These are phyloP conservation scores for Malassezia arunalokei DNA, from an alignment of 1,284 basidiomycete species.

Conservation along the genomic window DNA sequence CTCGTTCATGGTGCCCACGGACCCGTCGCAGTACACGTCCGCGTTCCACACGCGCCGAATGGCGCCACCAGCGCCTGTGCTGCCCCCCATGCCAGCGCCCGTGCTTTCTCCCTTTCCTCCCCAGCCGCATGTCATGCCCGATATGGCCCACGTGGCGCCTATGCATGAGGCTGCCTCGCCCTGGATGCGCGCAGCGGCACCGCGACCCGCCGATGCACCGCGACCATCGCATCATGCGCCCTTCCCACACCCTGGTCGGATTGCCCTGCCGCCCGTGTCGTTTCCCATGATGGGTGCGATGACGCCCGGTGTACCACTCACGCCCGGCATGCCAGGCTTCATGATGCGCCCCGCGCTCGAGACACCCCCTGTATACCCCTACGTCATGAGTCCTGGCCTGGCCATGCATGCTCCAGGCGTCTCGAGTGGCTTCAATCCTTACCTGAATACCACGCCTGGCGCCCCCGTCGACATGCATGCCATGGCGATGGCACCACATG, in stretches of 20 bases:
- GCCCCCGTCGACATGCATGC: constrained; percentile 14
- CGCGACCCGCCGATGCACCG: not conserved
- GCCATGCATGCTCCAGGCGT: constrained; percentile 2
- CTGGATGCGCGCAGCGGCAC: not conserved
- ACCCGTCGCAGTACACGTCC: constrained; percentile 42
- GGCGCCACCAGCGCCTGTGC: not conserved
- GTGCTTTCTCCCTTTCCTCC: not conserved
- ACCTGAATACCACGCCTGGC: constrained; percentile 25
- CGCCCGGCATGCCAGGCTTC: constrained; percentile 48
- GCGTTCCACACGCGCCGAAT: constrained; percentile 18
- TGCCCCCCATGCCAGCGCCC: not conserved
- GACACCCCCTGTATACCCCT: constrained; percentile 47
- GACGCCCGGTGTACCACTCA: constrained; percentile 41
- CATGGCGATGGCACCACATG: not conserved
- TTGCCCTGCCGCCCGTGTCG: constrained; percentile 25
- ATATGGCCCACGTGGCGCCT: not conserved
- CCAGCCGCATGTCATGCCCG: not conserved
- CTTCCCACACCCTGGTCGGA: constrained; percentile 26
- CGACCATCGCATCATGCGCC: not conserved
- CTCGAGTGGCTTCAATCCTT: constrained; percentile 2
- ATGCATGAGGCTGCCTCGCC: not conserved
- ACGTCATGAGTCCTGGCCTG: constrained; percentile 46
- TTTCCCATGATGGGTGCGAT: constrained; percentile 12
- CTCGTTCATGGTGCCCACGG: constrained; percentile 25
- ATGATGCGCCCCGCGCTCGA: constrained; percentile 46